A percentile compares a stretch with the other conserved stretches of the same genome.
phyloP scores from a whole-genome alignment of 148 eudicot species.

The Silene conica region DNA sequence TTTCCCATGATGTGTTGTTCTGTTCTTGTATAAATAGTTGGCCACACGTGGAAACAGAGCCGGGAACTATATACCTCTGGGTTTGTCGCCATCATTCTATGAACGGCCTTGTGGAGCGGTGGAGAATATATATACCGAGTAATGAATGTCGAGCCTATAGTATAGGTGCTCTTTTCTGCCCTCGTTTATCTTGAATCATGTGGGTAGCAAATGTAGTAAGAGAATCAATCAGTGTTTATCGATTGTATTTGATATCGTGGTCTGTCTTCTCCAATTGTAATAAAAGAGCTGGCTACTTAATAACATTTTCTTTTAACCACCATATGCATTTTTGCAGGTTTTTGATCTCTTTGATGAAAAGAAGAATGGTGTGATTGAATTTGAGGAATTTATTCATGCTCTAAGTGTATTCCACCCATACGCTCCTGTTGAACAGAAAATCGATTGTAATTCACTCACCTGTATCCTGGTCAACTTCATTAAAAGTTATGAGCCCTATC shows the following conservation, averaged over 20 bases:
- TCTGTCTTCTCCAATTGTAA: not conserved
- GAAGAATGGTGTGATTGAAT: constrained; percentile 77
- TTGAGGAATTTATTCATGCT: constrained; percentile 77
- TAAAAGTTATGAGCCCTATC: not conserved
- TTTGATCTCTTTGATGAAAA: constrained; percentile 87
- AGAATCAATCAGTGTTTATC: not conserved
- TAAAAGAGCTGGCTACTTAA: not conserved
- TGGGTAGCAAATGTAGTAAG: not conserved
- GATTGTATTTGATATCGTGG: not conserved
- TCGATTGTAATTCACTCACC: constrained; percentile 50
- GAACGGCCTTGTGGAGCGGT: not conserved
- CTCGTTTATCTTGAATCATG: not conserved
- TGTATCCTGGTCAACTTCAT: not conserved
- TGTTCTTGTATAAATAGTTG: not conserved
- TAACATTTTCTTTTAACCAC: not conserved
- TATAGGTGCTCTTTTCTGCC: not conserved
- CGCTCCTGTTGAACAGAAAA: constrained; percentile 67
- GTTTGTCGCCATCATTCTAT: not conserved
- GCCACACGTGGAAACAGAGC: not conserved
- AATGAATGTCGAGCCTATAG: not conserved
- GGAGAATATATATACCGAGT: not conserved
- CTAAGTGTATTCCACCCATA: constrained; percentile 72
- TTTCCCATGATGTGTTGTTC: not conserved
- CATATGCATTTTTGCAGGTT: constrained; percentile 40
- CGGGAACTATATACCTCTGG: not conserved